These are phyloP conservation scores for Gossypium mustelinum DNA, from an alignment of 345 rosid species.

Conservation along the genomic window DNA sequence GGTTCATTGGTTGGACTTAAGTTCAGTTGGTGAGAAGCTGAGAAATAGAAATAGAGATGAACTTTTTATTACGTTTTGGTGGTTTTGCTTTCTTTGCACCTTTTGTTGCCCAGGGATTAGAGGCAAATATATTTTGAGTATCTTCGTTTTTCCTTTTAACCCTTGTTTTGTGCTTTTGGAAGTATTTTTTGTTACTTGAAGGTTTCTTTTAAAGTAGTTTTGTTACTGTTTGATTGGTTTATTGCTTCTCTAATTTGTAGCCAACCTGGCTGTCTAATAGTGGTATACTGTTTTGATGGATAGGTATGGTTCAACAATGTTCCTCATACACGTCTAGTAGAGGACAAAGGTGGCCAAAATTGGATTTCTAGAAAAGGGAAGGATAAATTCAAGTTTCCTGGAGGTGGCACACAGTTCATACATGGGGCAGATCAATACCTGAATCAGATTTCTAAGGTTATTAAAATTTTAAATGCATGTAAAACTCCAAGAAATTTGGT, in stretches of 20 bases:
- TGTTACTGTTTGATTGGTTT: not conserved
- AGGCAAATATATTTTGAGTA: too few species aligned
- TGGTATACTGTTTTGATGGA: constrained; percentile 16
- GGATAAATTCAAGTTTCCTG: constrained; percentile 88
- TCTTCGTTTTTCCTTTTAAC: too few species aligned
- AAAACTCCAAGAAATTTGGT: not conserved
- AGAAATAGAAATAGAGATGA: not conserved
- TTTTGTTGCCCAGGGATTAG: too few species aligned
- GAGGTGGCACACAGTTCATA: constrained; percentile 97
- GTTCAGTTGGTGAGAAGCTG: not conserved
- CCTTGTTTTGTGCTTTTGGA: not conserved
- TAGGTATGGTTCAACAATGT: constrained; percentile 91
- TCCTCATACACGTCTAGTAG: constrained; percentile 83
- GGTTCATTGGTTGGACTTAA: not conserved
- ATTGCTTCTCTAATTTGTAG: not conserved
- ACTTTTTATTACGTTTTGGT: too few species aligned
- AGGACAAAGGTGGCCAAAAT: constrained; percentile 96
- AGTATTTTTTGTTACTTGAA: not conserved
- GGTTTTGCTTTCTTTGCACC: too few species aligned
- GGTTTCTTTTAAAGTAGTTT: not conserved
- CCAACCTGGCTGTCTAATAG: constrained; percentile 9
- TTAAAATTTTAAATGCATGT: not conserved
- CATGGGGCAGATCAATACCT: constrained; percentile 92
- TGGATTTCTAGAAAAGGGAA: constrained; percentile 64
- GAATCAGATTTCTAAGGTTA: constrained; percentile 78